Base-by-base conservation (phyloP, 2,329 filamentous ascomycete genomes). In the Colletotrichum simmondsii region DNA sequence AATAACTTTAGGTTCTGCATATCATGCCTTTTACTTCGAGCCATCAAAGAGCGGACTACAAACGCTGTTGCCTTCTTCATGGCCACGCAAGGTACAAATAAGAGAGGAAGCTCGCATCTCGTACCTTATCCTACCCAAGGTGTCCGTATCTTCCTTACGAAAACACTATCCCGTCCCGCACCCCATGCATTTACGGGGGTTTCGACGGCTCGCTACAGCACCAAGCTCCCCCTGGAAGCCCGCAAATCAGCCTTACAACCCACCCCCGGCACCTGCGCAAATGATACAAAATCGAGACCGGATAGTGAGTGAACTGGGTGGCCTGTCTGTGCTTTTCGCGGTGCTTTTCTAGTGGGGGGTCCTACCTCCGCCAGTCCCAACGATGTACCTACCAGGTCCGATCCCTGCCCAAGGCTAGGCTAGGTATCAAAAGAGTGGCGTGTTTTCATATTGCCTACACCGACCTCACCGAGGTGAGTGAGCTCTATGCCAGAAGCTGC, bases 241-340 rank as follows among this genome's bases (percentile, higher is more conserved):
- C 46, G 66, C 66, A 71, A 70, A 70, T 73, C 66, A 73, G 71
- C 71, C 71, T 61, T 73, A 70, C 56, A 22, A 26, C 30, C 35
- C 52, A 22, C 22, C 32, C 65, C 69, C 52, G 65, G 68, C 32
- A 57, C 65, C 53, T 54, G 58, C 32, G 57, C 1, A 54, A 28
- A 28, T 28, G 58, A 37, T 28, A 24, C 10, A 28, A 26, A 54
- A 54, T 28, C 22, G 22, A 54, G 26, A 54, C 52, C 16, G 11
- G n/a, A 32, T 59, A n/a, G 30, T n/a, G 28, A 65, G 53, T 60
- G 42, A 54, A 53, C 65, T 57, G 54, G 22, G n/a, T 49, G 37
- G 37, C 37, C 32, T 63, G 71, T 65, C 70, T 70, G 60, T 73
- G 71, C 71, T 61, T 37, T 37, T 52, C 49, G 56, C 14, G 22